A percentile compares a stretch with the other conserved stretches of the same genome.
These are phyloP conservation scores for Vicia faba DNA, from an alignment of 306 rosid genomes.

Conservation along the genomic window DNA sequence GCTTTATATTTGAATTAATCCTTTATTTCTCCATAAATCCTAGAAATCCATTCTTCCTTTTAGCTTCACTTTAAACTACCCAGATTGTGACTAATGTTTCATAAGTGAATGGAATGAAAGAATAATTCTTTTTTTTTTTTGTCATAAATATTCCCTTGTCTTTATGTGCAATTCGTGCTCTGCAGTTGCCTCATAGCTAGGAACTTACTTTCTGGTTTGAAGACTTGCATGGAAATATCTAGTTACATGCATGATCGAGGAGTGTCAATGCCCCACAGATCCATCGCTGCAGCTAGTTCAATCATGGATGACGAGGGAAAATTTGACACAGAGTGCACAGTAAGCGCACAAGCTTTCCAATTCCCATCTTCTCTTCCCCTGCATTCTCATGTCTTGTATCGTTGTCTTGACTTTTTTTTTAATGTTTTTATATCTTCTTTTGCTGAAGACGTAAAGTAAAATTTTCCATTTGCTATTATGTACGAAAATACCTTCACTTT, in stretches of 20 bases:
- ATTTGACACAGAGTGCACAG: slow-evolving; percentile 57
- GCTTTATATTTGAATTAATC: slow-evolving; percentile 8
- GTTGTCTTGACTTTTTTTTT: slow-evolving; percentile 11
- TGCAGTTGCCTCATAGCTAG: slow-evolving; percentile 97
- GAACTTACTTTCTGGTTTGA: slow-evolving; percentile 92
- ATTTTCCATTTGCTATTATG: slow-evolving; percentile 3
- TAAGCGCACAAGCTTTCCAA: slow-evolving; percentile 42
- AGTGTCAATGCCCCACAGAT: slow-evolving; percentile 54
- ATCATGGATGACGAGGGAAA: slow-evolving; percentile 60
- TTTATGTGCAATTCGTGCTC: slow-evolving; percentile 35
- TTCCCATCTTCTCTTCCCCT: slow-evolving; percentile 6
- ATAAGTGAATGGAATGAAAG: slow-evolving; percentile 17
- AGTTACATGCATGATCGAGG: slow-evolving; percentile 78
- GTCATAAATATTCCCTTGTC: slow-evolving; percentile 18
- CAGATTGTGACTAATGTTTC: slow-evolving; percentile 20
- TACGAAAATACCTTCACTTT: background rate
- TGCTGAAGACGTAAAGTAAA: slow-evolving; percentile 14
- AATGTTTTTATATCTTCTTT: slow-evolving; percentile 5
- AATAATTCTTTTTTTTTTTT: slow-evolving; percentile 20
- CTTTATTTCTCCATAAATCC: slow-evolving; percentile 17
- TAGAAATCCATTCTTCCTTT: slow-evolving; percentile 31
- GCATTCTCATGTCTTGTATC: slow-evolving; percentile 20
- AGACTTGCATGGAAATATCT: slow-evolving; percentile 83
- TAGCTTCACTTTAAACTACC: slow-evolving; percentile 29
- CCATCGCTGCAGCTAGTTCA: slow-evolving; percentile 53